phyloP scores from a whole-genome alignment of 345 rosid genomes.

The Acer campestre region DNA sequence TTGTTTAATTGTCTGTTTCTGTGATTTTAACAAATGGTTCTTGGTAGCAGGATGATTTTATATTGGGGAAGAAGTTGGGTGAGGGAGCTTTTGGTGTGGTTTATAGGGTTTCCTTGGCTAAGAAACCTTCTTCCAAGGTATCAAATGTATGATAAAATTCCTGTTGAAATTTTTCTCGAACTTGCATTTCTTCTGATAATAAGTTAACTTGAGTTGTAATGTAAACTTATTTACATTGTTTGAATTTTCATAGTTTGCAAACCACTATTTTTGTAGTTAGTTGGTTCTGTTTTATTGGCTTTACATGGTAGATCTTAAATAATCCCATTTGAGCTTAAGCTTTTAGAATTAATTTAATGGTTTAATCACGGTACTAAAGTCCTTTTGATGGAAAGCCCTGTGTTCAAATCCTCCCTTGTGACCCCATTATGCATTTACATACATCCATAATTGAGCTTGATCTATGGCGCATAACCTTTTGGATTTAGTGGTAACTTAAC shows the following conservation, averaged over 20 bases:
- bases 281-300: not conserved
- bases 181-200: not conserved
- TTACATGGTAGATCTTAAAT: not conserved
- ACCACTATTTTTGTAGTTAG: not conserved
- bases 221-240: not conserved
- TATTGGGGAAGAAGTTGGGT: conserved; percentile 93
- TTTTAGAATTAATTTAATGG: not conserved
- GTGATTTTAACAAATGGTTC: conserved; percentile 15
- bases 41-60: conserved; percentile 78
- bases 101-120: conserved; percentile 62
- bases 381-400: not conserved
- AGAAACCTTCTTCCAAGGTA: conserved; percentile 77
- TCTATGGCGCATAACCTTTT: not conserved
- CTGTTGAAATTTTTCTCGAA: not conserved
- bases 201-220: conserved; percentile 12
- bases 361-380: not conserved
- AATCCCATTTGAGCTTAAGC: not conserved
- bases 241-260: not conserved
- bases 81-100: conserved; percentile 98
- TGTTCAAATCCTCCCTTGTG: not conserved
- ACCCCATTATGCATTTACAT: not conserved
- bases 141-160: conserved; percentile 20
- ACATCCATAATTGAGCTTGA: not conserved
- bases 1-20: not conserved
- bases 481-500: not conserved